Evolutionary conservation across 768 basidiomycete genomes (phyloP).

Genomic region (Guyanaporus albipodus): DNA sequence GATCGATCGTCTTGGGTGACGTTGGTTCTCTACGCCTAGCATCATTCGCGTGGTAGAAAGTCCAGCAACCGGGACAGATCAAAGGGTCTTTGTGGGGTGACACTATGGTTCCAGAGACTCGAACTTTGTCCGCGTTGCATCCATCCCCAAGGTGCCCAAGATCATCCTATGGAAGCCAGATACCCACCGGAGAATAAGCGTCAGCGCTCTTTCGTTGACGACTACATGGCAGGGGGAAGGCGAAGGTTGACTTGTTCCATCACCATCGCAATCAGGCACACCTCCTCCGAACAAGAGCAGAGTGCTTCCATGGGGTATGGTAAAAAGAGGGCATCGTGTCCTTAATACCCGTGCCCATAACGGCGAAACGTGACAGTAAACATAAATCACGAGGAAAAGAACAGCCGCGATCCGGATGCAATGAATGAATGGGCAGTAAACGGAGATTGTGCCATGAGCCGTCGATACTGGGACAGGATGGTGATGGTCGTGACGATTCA

Average conservation of each 20-base stretch:
- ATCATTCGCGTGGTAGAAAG: too few species aligned
- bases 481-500: too few species aligned
- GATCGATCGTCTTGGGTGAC: not conserved
- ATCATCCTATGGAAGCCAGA: not conserved
- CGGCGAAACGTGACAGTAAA: slow-evolving; percentile 1
- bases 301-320: not conserved
- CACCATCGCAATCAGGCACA: slow-evolving; percentile 18
- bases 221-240: not conserved
- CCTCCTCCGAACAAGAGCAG: not conserved
- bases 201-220: slow-evolving; percentile 1
- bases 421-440: not conserved
- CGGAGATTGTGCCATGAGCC: not conserved
- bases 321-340: not conserved
- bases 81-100: not conserved
- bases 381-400: not conserved
- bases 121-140: not conserved
- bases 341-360: slow-evolving; percentile 1
- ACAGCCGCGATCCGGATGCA: not conserved
- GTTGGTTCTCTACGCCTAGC: not conserved
- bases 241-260: not conserved
- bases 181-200: not conserved
- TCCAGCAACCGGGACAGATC: too few species aligned
- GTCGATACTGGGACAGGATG: not conserved
- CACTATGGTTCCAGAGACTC: not conserved
- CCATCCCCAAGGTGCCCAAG: not conserved